Evolutionary conservation across 352 stramenopile genomes (phyloP), one percentile per base, ranked within the genome.

Genomic region (Phytophthora nicotianae): DNA sequence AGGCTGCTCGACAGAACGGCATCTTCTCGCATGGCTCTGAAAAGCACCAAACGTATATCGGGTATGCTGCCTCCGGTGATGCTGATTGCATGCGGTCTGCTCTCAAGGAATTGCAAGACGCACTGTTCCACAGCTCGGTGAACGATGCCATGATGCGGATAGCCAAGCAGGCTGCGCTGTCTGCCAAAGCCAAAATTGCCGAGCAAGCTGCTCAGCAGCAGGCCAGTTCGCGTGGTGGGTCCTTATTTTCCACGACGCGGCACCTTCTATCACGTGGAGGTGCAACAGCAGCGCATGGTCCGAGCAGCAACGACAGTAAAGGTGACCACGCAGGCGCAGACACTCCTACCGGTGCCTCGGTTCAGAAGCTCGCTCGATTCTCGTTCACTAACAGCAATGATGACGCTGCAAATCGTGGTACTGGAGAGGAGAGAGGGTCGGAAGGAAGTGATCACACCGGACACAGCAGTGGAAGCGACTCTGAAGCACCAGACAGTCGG

Each of bases 131-230:
- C 29, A 81, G 68, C 62, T 89, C 81, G 8, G 72, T 92, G 47
- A 88, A 89, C 50, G 82, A 93, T 50, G 86, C 83, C 2, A 91
- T 90, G 67, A 90, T 95, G 83, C 76, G 82, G 38, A 91, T 95
- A 57, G 86, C 86, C 0, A 83, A 86, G 35, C 80, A 95, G 45
- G 86, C 86, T 21, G 86, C 86, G 7, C 55, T 95, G 37, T 93
- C 83, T 0, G 86, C 86, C 8, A 90, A 93, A 41, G 86, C 82
- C 4, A 88, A 87, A 48, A 95, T 95, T 70, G 86, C 86, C 5
- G 82, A 95, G 41, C 80, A 93, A 42, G 77, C 80, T 23, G 81
- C 84, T 1, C 84, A 91, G 23, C 83, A 93, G 49, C 82, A 91
- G 40, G 75, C 77, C 26, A 84, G 58, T 37, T 72, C 65, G 49